Evolutionary conservation across 441 rosid genomes (phyloP).

Genomic region (Croton laevigatus): DNA sequence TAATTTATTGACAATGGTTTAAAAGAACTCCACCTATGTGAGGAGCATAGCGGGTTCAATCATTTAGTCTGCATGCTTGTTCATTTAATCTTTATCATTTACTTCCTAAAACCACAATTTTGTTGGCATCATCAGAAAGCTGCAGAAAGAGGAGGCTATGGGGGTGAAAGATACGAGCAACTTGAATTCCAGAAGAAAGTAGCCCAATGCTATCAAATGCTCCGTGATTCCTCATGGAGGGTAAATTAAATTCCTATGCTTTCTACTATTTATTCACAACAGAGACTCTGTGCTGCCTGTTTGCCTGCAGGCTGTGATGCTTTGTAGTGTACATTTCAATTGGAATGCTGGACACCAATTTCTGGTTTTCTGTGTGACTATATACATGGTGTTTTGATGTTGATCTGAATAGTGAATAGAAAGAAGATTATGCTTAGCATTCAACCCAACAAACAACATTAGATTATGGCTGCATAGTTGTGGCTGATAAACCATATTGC

Average conservation of each 20-base stretch:
- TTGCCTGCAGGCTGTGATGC: neutral
- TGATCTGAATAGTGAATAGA: neutral
- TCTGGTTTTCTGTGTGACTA: neutral
- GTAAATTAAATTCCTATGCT: conserved; percentile 33
- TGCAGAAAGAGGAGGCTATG: conserved; percentile 94
- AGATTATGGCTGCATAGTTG: no score
- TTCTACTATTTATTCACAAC: neutral
- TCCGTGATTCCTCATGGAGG: conserved; percentile 79
- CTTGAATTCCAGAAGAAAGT: conserved; percentile 87
- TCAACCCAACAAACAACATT: neutral
- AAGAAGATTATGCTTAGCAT: neutral
- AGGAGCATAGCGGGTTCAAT: neutral
- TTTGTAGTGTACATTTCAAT: neutral
- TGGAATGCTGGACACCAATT: neutral
- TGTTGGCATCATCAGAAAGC: conserved; percentile 51
- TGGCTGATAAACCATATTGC: no score
- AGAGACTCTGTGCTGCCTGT: neutral
- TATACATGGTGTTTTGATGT: neutral
- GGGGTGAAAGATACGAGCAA: conserved; percentile 84
- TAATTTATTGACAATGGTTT: neutral
- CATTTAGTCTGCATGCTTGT: neutral
- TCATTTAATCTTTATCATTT: neutral
- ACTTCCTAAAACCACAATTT: neutral
- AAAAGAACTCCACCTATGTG: no score
- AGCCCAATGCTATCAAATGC: conserved; percentile 51